Evolutionary conservation across 441 rosid species (phyloP).

Genomic region (Gossypium laxum): DNA sequence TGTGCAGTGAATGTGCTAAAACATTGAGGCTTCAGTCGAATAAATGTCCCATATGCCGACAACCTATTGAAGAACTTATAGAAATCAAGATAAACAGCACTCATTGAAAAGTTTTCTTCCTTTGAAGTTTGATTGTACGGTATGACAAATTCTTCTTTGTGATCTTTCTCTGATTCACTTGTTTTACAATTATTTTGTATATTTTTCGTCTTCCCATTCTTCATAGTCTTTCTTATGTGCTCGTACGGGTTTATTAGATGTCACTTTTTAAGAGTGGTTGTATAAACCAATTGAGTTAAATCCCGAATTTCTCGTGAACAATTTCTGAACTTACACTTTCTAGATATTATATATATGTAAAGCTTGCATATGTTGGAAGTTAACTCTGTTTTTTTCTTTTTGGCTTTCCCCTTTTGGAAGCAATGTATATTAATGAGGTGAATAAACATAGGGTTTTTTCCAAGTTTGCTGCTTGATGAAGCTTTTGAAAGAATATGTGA

Average conservation of each 20-base stretch:
- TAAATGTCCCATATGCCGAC: constrained; percentile 75
- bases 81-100: constrained; percentile 54
- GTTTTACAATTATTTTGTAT: constrained; percentile 22
- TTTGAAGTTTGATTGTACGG: constrained; percentile 18
- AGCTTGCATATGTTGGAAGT: constrained; percentile 15
- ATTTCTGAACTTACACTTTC: constrained; percentile 8
- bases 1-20: constrained; percentile 73
- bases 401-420: constrained; percentile 3
- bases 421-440: constrained; percentile 9
- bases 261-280: not conserved
- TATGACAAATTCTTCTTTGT: constrained; percentile 17
- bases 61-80: constrained; percentile 52
- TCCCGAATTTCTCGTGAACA: not conserved
- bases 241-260: not conserved
- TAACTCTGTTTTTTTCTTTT: not conserved
- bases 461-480: constrained; percentile 7
- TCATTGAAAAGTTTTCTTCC: constrained; percentile 22
- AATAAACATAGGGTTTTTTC: constrained; percentile 10
- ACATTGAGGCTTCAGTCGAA: constrained; percentile 57
- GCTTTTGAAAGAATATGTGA: constrained; percentile 12
- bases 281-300: not conserved
- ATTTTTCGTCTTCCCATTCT: constrained; percentile 13
- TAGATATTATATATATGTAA: constrained; percentile 7
- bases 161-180: constrained; percentile 10
- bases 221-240: not conserved